A percentile compares a stretch with the other conserved stretches of the same genome.
Conservation (phyloP, 371 early-diverging fungal genomes). For the Scutellospora calospora region DNA sequence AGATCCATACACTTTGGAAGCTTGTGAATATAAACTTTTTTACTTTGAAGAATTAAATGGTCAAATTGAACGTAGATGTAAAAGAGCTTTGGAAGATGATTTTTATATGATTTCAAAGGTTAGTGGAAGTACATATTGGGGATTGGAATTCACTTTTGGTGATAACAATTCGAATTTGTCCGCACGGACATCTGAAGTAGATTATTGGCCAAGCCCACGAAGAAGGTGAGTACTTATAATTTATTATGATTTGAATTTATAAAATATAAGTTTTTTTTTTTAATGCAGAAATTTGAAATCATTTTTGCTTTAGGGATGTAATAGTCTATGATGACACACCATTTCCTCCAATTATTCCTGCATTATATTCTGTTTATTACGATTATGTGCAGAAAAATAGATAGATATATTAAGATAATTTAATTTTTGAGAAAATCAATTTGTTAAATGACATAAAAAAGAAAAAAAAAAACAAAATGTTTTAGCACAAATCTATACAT, state of each 20-base stretch:
- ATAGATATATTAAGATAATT: too few relatives aligned
- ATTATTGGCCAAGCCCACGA: background rate
- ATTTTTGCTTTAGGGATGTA: constrained; percentile 1
- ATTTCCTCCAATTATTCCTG: background rate
- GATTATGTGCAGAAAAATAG: background rate
- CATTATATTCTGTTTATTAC: constrained; percentile 5
- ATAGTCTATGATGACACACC: background rate
- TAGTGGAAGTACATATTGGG: background rate
- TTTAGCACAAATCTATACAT: too few relatives aligned
- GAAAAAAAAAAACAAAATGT: too few relatives aligned
- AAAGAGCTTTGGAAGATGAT: background rate
- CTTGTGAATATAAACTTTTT: background rate
- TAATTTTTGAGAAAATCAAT: too few relatives aligned
- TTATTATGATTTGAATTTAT: background rate
- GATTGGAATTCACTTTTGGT: background rate
- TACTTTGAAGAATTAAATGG: background rate
- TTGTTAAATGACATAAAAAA: too few relatives aligned
- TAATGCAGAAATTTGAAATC: too few relatives aligned
- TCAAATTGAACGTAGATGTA: background rate
- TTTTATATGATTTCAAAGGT: background rate
- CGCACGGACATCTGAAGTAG: background rate
- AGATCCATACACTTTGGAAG: background rate
- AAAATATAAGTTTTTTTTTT: background rate
- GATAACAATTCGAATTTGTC: background rate
- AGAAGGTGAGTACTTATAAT: background rate